Conservation (phyloP, 352 stramenopile species). For the Phytopythium sindhum region DNA sequence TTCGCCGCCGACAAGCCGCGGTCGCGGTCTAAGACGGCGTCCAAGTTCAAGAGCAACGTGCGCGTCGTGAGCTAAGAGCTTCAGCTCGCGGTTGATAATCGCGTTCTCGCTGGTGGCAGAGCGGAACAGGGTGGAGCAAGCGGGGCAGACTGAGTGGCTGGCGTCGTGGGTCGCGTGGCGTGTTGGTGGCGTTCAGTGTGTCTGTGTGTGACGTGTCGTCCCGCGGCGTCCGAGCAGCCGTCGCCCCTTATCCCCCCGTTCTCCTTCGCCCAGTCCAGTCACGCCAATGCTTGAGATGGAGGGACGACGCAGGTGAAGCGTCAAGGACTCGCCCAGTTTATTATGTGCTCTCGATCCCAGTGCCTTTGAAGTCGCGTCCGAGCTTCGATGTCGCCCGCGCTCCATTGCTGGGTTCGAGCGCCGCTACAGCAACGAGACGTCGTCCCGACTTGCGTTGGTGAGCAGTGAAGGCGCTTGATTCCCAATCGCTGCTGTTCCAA, state of each 20-base stretch:
- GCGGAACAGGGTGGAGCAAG: not conserved
- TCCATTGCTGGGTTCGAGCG: not conserved
- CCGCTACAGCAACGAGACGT: not conserved
- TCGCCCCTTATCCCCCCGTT: not conserved
- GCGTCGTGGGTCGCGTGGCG: not conserved
- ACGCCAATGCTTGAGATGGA: not conserved
- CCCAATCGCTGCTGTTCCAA: not conserved
- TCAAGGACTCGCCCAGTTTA: conserved; percentile 1
- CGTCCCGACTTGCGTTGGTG: not conserved
- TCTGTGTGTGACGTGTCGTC: not conserved
- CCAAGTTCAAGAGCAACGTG: conserved; percentile 71
- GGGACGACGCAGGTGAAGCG: not conserved
- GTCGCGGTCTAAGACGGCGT: conserved; percentile 38
- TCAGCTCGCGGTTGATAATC: not conserved
- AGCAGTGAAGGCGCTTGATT: not conserved
- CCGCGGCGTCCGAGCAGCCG: not conserved
- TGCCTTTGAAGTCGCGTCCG: not conserved
- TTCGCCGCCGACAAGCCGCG: conserved; percentile 53
- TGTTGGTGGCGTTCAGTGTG: not conserved
- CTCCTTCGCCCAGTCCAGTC: not conserved
- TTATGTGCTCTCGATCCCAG: not conserved
- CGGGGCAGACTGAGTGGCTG: not conserved
- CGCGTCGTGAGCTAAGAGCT: conserved; percentile 34
- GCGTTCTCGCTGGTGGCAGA: not conserved
- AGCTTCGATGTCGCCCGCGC: not conserved